Evolutionary conservation across 495 filamentous ascomycete species (phyloP), one percentile per base, ranked within the genome.

Genomic region (Filosporella fistucella): DNA sequence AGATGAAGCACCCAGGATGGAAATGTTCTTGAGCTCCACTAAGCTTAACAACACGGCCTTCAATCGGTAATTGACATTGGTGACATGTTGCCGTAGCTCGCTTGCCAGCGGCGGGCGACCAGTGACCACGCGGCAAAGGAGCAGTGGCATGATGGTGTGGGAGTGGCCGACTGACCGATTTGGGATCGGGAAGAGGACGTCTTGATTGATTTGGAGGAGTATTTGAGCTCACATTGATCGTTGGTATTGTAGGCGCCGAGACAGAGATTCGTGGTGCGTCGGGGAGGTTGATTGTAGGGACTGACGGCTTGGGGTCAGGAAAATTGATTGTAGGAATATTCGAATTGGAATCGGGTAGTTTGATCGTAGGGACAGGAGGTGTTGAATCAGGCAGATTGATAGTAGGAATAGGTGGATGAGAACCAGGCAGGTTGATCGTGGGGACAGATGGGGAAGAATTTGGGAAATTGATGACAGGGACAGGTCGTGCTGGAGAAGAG

Each of bases 1-100:
- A 99, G 16, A 77, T 71, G 67, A 99, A 96, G 65, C 93, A 99
- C 49, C 86, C 81, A 0, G 94, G 89, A 58, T 99, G 93, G 65
- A 96, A 97, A 22, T 91, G 85, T 56, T 77, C 73, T 12, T 65
- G 55, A 29, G 65, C 63, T 1, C 77, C 78, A 4, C 84, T 83
- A 11, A 95, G 83, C 14, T 84, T 89, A 17, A 99, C 85, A 54
- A 95, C 88, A 45, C 90, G 88, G 11, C 93, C 93, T 38, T 91
- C 78, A 58, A 97, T 97, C 1, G 86, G 79, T 23, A 84, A 68
- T 13, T 81, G 75, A 63, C 93, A 99, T 55, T 89, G 80, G 35
- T 89, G 83, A 62, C 93, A 99, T 29, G 79, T 78, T 4, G 87
- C 88, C 1, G 85, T 85, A 7, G 85, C 81, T 35, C 88, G 78